Base-by-base conservation (phyloP, 2,329 filamentous ascomycete species). In the Ophiobolus disseminans region DNA sequence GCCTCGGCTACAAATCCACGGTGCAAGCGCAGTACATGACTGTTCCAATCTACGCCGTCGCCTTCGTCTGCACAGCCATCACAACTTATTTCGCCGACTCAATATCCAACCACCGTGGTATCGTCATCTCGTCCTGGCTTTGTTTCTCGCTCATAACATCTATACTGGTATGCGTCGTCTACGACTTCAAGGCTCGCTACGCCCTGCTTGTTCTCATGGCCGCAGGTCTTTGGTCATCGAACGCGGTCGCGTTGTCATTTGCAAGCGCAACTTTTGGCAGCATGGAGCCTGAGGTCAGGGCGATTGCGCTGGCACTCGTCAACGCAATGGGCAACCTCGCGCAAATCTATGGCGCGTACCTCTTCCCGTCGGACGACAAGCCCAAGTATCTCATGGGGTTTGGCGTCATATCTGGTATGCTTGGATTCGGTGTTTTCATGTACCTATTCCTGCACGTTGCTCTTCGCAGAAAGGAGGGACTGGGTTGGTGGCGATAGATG, bases 151-250 rank as follows among this genome's bases (percentile, higher is more conserved):
- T 74, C 43, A 55, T 75, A 39, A 74, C 73, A 13, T 69, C 69
- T 3, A 70, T 77, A 50, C 56, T 70, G 42, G 70, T 76, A 10
- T 75, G 74, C 51, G 57, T 58, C 5, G 65, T 83, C 3, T 82
- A 82, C 63, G 68, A 80, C 61, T 80, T 77, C 64, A 79, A 72
- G 1, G 81, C 79, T 1, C 74, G 82, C 4, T 85, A 85, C 53
- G 79, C 74, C 0, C 70, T 84, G 1, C 74, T 85, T 0, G 79
- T 83, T 2, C 70, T 84, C 45, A 82, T 83, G 79, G 80, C 80
- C 0, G 76, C 78, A 1, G 82, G 80, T 0, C 70, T 84, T 0
- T 83, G 80, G 81, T 72, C 78, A 0, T 76, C 77, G 1, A 83
- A 84, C 57, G 80, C 76, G 1, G 72, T 80, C 2, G 73, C 77